Percentiles rank a stretch among this genome's conserved stretches.
Evolutionary conservation across 1,284 basidiomycete species (phyloP).

Genomic region (Salmacisia buchloeana): DNA sequence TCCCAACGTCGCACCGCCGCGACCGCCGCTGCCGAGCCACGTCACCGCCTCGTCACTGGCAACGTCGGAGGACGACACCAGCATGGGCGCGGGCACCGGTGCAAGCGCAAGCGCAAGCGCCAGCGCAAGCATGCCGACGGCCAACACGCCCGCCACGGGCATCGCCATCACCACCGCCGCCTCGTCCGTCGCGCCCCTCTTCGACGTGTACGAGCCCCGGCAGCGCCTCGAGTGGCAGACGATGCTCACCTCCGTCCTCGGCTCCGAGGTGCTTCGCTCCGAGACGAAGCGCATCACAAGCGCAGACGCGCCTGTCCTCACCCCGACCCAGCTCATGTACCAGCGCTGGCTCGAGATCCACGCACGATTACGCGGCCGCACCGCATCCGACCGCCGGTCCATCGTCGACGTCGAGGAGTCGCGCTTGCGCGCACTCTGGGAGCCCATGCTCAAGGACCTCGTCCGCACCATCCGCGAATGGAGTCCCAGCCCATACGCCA

Average conservation of each 20-base stretch:
- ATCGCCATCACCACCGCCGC: background rate
- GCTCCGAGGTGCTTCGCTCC: constrained; percentile 46
- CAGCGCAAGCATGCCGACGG: background rate
- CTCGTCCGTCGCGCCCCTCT: background rate
- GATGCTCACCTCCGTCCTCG: constrained; percentile 48
- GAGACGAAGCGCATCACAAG: constrained; percentile 52
- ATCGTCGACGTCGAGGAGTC: constrained; percentile 72
- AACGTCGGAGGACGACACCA: too few relatives aligned
- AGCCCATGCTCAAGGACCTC: constrained; percentile 71
- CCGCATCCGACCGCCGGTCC: background rate
- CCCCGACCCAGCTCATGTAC: constrained; percentile 44
- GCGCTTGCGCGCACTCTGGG: constrained; percentile 72
- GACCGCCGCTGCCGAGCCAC: too few relatives aligned
- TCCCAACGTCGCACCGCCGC: too few relatives aligned
- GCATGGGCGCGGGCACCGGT: too few relatives aligned
- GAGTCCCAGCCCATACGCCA: background rate
- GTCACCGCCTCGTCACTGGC: too few relatives aligned
- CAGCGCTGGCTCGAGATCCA: constrained; percentile 78
- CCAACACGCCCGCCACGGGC: background rate
- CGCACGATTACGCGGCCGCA: background rate
- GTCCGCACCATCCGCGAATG: constrained; percentile 78
- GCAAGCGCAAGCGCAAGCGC: too few relatives aligned
- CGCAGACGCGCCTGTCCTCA: constrained; percentile 42
- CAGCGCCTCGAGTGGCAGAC: constrained; percentile 50
- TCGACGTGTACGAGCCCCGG: constrained; percentile 9